Percentiles rank a stretch among this genome's conserved stretches.
phyloP scores from a whole-genome alignment of 345 rosid species.

The Ailanthus altissimus region DNA sequence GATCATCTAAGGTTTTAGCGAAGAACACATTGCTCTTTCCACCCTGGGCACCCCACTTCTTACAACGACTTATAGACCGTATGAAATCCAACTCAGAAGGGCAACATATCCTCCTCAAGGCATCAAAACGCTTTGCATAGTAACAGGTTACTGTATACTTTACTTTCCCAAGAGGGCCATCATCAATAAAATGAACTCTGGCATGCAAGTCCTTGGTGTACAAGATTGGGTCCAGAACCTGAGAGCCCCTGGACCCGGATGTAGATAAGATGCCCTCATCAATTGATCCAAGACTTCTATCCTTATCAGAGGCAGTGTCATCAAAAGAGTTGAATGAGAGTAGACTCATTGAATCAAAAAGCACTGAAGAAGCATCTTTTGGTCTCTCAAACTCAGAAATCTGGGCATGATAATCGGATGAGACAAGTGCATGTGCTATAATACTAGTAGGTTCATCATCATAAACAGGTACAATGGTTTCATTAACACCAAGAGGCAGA shows the following conservation, averaged over 20 bases:
- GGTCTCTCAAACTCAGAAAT: slow-evolving; percentile 62
- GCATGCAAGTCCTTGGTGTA: slow-evolving; percentile 69
- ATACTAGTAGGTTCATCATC: slow-evolving; percentile 96
- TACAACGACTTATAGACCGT: slow-evolving; percentile 93
- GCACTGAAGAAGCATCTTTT: slow-evolving; percentile 56
- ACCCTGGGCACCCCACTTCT: slow-evolving; percentile 99
- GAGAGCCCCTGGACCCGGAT: slow-evolving; percentile 42
- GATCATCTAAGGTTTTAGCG: slow-evolving; percentile 94
- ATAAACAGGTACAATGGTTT: slow-evolving; percentile 73
- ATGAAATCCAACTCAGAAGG: slow-evolving; percentile 83
- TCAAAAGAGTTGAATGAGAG: slow-evolving; percentile 52
- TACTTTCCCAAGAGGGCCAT: slow-evolving; percentile 71
- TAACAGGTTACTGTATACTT: slow-evolving; percentile 86
- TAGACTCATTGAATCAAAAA: slow-evolving; percentile 58
- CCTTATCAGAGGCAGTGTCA: slow-evolving; percentile 50
- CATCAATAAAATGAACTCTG: slow-evolving; percentile 71
- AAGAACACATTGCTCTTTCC: slow-evolving; percentile 99
- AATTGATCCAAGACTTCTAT: slow-evolving; percentile 45
- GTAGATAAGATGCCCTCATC: slow-evolving; percentile 52
- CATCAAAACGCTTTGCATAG: slow-evolving; percentile 82
- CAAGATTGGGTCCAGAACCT: slow-evolving; percentile 55
- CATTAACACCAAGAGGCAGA: slow-evolving; percentile 69
- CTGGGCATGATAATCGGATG: slow-evolving; percentile 66
- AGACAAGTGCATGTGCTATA: slow-evolving; percentile 77
- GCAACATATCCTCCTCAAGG: slow-evolving; percentile 82